These are phyloP conservation scores for Euphrasia confusa DNA, from an alignment of 257 asterid genomes.

Conservation along the genomic window DNA sequence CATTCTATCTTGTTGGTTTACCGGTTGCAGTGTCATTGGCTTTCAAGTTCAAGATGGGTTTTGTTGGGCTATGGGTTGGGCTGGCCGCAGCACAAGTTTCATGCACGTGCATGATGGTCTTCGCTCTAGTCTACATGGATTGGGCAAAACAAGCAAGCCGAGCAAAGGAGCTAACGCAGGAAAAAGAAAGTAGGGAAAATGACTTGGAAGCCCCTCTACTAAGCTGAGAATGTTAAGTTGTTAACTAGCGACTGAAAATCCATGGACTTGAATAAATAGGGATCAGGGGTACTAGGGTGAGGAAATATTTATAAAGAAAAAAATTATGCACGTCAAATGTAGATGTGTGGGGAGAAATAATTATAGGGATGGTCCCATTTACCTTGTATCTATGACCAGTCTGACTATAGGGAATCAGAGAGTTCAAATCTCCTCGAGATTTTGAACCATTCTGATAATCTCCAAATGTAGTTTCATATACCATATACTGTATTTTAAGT, in stretches of 20 bases:
- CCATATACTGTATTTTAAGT: constrained; percentile 1
- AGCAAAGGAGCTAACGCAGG: constrained; percentile 42
- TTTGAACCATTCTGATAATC: constrained; percentile 8
- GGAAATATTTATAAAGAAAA: constrained; percentile 1
- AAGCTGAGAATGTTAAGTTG: constrained; percentile 26
- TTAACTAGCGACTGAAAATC: constrained; percentile 18
- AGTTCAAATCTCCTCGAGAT: constrained; percentile 9
- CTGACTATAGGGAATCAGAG: constrained; percentile 13
- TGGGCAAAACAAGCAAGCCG: constrained; percentile 47
- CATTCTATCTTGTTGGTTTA: constrained; percentile 49
- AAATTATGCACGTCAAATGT: background rate
- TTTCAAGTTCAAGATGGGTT: constrained; percentile 40
- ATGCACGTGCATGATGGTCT: constrained; percentile 48
- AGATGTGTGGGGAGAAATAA: constrained; percentile 4
- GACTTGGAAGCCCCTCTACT: constrained; percentile 40
- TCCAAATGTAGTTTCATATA: background rate
- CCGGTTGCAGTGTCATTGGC: constrained; percentile 41
- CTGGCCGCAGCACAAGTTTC: constrained; percentile 53
- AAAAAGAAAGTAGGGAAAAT: constrained; percentile 25
- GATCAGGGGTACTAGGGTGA: background rate
- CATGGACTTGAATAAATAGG: constrained; percentile 18
- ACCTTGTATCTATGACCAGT: constrained; percentile 16
- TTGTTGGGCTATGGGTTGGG: constrained; percentile 52
- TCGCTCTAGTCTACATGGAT: constrained; percentile 39
- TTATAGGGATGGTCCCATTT: constrained; percentile 18